Conservation (phyloP, 305 asterid species). For the Plantago coronopus region DNA sequence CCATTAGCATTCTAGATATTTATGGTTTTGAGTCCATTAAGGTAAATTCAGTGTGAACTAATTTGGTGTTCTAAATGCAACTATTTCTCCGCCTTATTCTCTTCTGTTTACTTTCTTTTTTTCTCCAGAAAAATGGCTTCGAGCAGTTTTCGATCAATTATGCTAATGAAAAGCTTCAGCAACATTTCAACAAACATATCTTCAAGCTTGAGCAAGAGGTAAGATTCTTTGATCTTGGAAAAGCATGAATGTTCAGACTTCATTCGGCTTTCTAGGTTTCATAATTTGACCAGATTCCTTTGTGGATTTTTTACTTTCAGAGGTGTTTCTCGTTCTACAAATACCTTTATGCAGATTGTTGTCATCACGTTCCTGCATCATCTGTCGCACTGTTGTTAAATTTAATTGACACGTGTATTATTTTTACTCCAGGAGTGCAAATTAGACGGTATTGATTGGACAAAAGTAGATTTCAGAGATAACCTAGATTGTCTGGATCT, state of each 20-base stretch:
- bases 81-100: constrained; percentile 23
- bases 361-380: background rate
- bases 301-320: constrained; percentile 11
- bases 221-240: constrained; percentile 21
- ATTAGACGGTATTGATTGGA: constrained; percentile 90
- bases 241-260: constrained; percentile 11
- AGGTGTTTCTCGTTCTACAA: constrained; percentile 10
- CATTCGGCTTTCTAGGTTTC: background rate
- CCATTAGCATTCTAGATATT: constrained; percentile 87
- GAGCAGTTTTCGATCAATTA: constrained; percentile 94
- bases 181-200: constrained; percentile 85
- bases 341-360: constrained; percentile 18
- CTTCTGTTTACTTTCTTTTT: constrained; percentile 3
- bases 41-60: constrained; percentile 38
- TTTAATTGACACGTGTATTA: no score
- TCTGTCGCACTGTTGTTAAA: no score
- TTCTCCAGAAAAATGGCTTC: constrained; percentile 69
- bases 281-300: constrained; percentile 3
- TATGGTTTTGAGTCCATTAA: constrained; percentile 87
- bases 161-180: constrained; percentile 96
- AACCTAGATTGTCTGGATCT: constrained; percentile 86
- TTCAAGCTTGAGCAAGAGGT: constrained; percentile 94
- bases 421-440: constrained; percentile 60
- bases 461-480: constrained; percentile 82
- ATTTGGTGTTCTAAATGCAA: constrained; percentile 16